These are phyloP conservation scores for Sphaerulina populicola DNA, from an alignment of 2,329 filamentous ascomycete genomes.

Conservation along the genomic window DNA sequence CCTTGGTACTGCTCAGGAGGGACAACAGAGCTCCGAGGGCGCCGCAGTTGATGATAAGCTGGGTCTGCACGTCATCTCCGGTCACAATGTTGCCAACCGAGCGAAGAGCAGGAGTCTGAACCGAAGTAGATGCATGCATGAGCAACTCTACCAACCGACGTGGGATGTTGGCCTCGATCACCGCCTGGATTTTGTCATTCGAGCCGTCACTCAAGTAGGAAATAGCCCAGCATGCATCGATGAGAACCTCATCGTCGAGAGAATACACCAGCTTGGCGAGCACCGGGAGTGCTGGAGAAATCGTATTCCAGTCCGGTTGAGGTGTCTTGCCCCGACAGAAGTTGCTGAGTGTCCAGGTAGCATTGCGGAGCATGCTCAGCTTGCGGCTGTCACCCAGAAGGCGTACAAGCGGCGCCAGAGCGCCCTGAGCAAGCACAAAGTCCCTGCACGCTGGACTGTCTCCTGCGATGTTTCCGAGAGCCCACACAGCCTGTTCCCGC, in stretches of 20 bases:
- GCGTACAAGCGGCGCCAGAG: constrained; percentile 78
- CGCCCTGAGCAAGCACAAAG: constrained; percentile 85
- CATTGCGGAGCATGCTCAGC: constrained; percentile 97
- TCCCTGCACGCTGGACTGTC: constrained; percentile 96
- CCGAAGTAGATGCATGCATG: constrained; percentile 96
- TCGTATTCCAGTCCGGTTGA: constrained; percentile 95
- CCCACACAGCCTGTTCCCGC: constrained; percentile 96
- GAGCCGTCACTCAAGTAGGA: constrained; percentile 96
- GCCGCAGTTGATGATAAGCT: constrained; percentile 98
- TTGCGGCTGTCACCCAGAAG: constrained; percentile 96
- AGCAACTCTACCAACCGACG: constrained; percentile 92
- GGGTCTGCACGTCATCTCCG: constrained; percentile 95
- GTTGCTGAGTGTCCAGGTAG: constrained; percentile 98
- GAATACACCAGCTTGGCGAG: constrained; percentile 97
- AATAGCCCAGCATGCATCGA: constrained; percentile 99
- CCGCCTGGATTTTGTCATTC: constrained; percentile 98
- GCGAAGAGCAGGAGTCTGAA: constrained; percentile 92
- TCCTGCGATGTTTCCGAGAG: constrained; percentile 94
- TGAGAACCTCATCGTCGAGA: constrained; percentile 93
- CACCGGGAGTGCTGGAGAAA: constrained; percentile 86
- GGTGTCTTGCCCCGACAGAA: constrained; percentile 99
- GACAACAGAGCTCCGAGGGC: constrained; percentile 86
- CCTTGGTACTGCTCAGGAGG: constrained; percentile 91
- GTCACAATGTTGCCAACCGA: constrained; percentile 99
- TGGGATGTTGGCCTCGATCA: constrained; percentile 96